Conservation (phyloP, 352 stramenopile genomes). For the Phytophthora ohioensis region DNA sequence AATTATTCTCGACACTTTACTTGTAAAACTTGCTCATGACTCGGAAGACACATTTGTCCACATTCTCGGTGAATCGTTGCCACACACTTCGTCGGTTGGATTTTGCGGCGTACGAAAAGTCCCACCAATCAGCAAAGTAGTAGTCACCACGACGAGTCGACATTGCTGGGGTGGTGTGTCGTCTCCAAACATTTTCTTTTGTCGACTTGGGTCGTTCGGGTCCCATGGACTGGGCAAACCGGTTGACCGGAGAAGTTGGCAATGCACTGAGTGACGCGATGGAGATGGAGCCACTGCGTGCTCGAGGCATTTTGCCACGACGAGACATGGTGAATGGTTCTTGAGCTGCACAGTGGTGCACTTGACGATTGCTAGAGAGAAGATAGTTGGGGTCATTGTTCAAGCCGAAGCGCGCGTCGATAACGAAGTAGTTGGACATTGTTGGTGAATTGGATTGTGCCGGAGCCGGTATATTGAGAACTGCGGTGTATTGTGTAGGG, state of each 20-base stretch:
- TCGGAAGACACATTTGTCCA: constrained; percentile 41
- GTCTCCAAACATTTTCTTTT: constrained; percentile 14
- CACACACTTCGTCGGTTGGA: constrained; percentile 38
- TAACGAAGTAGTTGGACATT: constrained; percentile 40
- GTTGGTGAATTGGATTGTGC: not conserved
- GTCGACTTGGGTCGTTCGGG: constrained; percentile 12
- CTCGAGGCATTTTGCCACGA: constrained; percentile 17
- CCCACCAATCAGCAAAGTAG: constrained; percentile 17
- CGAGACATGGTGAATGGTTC: constrained; percentile 9
- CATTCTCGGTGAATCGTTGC: constrained; percentile 34
- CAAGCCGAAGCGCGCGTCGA: constrained; percentile 40
- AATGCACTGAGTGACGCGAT: constrained; percentile 21
- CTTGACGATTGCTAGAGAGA: not conserved
- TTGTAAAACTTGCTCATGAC: constrained; percentile 47
- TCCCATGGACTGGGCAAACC: constrained; percentile 36
- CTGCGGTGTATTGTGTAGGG: constrained; percentile 1
- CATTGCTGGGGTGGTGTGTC: constrained; percentile 34
- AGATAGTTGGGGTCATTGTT: constrained; percentile 19
- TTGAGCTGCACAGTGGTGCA: not conserved
- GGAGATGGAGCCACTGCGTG: constrained; percentile 39
- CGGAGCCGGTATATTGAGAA: constrained; percentile 15
- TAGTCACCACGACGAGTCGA: constrained; percentile 17
- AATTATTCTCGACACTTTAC: constrained; percentile 1
- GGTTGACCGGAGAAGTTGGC: constrained; percentile 29
- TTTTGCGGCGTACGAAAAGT: constrained; percentile 17